Conservation (phyloP, 2,329 filamentous ascomycete genomes). For the Sporothrix phasma region DNA sequence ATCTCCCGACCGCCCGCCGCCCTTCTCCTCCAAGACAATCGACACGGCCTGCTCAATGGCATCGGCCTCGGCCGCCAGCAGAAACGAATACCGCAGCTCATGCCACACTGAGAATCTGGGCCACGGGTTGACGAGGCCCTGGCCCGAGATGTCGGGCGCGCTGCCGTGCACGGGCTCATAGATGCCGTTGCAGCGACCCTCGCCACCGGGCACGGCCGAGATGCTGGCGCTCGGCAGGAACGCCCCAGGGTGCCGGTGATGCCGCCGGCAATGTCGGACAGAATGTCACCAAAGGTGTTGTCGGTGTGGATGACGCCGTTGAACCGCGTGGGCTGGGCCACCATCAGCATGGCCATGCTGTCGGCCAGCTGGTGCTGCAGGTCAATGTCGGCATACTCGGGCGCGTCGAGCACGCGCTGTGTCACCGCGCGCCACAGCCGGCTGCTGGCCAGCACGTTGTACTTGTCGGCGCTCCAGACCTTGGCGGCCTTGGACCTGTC, state of each 20-base stretch:
- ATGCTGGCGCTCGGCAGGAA: slow-evolving; percentile 37
- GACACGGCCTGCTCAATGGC: slow-evolving; percentile 56
- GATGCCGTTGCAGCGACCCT: slow-evolving; percentile 51
- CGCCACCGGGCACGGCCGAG: slow-evolving; percentile 29
- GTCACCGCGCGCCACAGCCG: slow-evolving; percentile 39
- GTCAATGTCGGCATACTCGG: slow-evolving; percentile 34
- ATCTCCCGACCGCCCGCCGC: slow-evolving; percentile 35
- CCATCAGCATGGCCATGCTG: slow-evolving; percentile 39
- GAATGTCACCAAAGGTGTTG: slow-evolving; percentile 39
- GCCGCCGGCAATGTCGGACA: slow-evolving; percentile 37
- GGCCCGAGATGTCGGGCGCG: slow-evolving; percentile 64
- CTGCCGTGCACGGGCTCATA: slow-evolving; percentile 69
- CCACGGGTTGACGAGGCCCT: slow-evolving; percentile 63
- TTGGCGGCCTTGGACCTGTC: slow-evolving; percentile 27
- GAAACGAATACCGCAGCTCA: slow-evolving; percentile 65
- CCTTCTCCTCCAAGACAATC: slow-evolving; percentile 49
- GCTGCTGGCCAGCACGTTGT: slow-evolving; percentile 41
- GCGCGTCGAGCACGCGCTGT: slow-evolving; percentile 29
- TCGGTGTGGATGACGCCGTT: slow-evolving; percentile 39
- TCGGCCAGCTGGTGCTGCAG: slow-evolving; percentile 38
- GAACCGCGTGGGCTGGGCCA: slow-evolving; percentile 36
- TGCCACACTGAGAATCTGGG: slow-evolving; percentile 59
- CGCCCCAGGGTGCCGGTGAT: slow-evolving; percentile 37
- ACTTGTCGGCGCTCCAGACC: slow-evolving; percentile 42
- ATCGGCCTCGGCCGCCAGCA: slow-evolving; percentile 48